phyloP scores from a whole-genome alignment of 2,329 filamentous ascomycete genomes.

The Beauveria scarabaeidicola region DNA sequence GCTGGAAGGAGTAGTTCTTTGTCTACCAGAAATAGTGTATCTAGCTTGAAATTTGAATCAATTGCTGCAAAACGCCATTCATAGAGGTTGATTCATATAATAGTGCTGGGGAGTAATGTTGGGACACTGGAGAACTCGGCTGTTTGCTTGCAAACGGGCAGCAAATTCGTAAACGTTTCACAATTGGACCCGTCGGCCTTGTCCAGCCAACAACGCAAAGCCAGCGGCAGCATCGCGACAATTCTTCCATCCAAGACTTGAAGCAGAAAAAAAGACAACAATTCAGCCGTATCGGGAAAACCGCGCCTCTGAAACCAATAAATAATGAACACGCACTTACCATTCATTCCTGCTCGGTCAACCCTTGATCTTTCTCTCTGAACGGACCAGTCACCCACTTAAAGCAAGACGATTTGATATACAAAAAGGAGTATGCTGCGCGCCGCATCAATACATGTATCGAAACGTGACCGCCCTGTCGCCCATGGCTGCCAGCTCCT shows the following conservation, averaged over 20 bases:
- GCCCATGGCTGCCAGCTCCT: constrained; percentile 21
- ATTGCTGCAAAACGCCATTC: neutral
- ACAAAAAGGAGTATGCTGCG: neutral
- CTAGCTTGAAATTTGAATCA: neutral
- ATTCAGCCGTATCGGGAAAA: too few species aligned
- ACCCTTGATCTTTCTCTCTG: too few species aligned
- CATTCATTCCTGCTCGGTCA: too few species aligned
- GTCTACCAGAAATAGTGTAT: neutral
- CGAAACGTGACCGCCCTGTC: constrained; percentile 18
- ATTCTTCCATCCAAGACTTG: neutral
- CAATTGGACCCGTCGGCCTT: too few species aligned
- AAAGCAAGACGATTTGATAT: neutral
- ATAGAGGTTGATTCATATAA: neutral
- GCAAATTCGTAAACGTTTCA: too few species aligned
- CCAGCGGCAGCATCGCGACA: too few species aligned
- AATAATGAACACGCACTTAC: too few species aligned
- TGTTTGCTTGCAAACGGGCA: neutral
- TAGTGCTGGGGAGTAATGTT: neutral
- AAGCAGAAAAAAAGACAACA: too few species aligned
- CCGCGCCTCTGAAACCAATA: too few species aligned
- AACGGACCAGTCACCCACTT: too few species aligned
- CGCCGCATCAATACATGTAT: constrained; percentile 10
- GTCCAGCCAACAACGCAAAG: too few species aligned
- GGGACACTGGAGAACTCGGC: neutral
- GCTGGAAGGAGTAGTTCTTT: neutral